Percentiles rank a stretch among this genome's conserved stretches.
Evolutionary conservation across 2,329 filamentous ascomycete genomes (phyloP).

Genomic region (Colletotrichum horii): DNA sequence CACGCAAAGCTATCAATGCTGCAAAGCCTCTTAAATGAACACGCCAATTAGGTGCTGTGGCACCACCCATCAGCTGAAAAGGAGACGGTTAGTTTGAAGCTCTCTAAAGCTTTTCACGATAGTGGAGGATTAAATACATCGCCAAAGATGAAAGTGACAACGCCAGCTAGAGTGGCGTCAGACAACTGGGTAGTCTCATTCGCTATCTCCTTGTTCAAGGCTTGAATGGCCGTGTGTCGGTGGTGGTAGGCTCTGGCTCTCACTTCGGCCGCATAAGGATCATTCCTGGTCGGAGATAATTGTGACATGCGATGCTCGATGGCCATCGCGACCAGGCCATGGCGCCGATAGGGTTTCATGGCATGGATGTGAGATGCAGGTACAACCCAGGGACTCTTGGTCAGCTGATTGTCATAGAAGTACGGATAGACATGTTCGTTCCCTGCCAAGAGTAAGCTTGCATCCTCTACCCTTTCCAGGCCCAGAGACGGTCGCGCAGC

Average conservation of each 20-base stretch:
- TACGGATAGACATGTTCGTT: neutral
- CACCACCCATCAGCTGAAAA: constrained; percentile 26
- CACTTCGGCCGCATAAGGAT: constrained; percentile 24
- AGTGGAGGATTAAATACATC: neutral
- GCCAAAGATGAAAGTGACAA: neutral
- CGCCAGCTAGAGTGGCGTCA: neutral
- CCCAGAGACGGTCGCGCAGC: neutral
- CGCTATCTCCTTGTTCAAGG: constrained; percentile 32
- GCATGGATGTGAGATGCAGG: neutral
- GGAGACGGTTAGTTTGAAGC: neutral
- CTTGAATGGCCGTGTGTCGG: constrained; percentile 32
- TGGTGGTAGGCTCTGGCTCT: constrained; percentile 31
- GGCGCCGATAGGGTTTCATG: neutral
- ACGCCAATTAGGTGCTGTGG: constrained; percentile 37
- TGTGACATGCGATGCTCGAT: constrained; percentile 37
- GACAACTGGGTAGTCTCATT: constrained; percentile 19
- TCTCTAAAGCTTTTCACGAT: neutral
- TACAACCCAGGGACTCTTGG: constrained; percentile 1
- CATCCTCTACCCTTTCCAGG: neutral
- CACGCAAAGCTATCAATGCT: constrained; percentile 11
- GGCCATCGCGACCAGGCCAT: constrained; percentile 31
- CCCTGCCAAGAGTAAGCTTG: neutral
- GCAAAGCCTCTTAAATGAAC: constrained; percentile 32
- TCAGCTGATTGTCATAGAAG: neutral
- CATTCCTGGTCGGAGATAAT: neutral